Conservation (phyloP, 1,139 yeast genomes). For the Meyerozyma carpophila region DNA sequence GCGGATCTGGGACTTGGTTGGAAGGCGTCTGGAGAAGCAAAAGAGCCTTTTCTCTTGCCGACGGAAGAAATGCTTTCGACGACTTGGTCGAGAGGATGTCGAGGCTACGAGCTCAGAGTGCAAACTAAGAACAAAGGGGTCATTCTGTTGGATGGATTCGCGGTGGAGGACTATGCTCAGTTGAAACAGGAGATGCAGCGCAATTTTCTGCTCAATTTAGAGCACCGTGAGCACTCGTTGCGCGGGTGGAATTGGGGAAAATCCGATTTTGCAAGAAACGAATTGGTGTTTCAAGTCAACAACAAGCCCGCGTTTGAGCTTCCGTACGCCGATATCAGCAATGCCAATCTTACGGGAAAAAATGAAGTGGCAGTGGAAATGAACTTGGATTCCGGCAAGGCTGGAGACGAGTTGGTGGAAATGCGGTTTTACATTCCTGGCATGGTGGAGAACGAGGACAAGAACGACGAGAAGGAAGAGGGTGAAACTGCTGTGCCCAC, state of each 20-base stretch:
- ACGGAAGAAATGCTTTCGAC: constrained; percentile 76
- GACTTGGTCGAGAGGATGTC: constrained; percentile 89
- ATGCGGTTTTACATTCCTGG: constrained; percentile 93
- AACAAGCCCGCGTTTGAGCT: constrained; percentile 90
- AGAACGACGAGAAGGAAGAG: constrained; percentile 27
- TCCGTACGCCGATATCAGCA: constrained; percentile 74
- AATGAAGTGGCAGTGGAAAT: constrained; percentile 92
- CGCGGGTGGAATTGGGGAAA: constrained; percentile 99
- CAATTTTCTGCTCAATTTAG: constrained; percentile 67
- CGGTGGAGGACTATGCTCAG: constrained; percentile 70
- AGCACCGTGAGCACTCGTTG: constrained; percentile 82
- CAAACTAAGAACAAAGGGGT: constrained; percentile 88
- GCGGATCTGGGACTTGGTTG: constrained; percentile 96
- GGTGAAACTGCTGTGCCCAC: constrained; percentile 43
- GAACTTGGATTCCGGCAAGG: constrained; percentile 54
- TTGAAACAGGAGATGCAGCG: constrained; percentile 81
- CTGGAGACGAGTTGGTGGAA: constrained; percentile 95
- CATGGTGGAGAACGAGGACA: constrained; percentile 42
- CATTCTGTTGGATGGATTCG: constrained; percentile 87
- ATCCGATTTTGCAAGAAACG: constrained; percentile 87
- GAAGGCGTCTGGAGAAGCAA: constrained; percentile 67
- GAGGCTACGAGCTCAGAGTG: constrained; percentile 85
- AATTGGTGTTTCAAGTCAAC: constrained; percentile 77
- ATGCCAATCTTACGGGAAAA: constrained; percentile 89
- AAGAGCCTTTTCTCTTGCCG: constrained; percentile 79